Evolutionary conservation across 2,329 filamentous ascomycete genomes (phyloP), one percentile per base, ranked within the genome.

Genomic region (Aspergillus arachidicola): DNA sequence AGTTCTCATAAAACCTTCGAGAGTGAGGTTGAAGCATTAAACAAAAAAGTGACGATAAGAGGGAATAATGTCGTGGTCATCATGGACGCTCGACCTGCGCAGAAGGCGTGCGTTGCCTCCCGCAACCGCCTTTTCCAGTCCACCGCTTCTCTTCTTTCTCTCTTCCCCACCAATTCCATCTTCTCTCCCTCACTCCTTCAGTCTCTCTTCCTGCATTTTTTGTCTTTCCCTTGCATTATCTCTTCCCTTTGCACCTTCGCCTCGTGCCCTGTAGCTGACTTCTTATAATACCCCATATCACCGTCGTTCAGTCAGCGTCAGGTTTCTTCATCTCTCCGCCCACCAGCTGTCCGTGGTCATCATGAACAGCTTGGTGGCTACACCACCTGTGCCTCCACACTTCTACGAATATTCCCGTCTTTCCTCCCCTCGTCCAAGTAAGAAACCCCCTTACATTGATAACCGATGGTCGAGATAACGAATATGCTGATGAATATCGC

Each of bases 281-380:
- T 46, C 61, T 55, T 61, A 58, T 54, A 61, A 48, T 43, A 64
- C 48, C 55, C 41, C 57, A 48, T 55, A 58, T 50, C 43, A 26
- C 62, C 30, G 26, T 53, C 53, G 65, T 41, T 36, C 59, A 50
- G 57, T 23, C 56, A 59, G 57, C 59, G 64, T 68, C 68, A 68
- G 61, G 55, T 60, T 66, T 62, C 64, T 65, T 64, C 53, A 60
- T 57, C 60, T 46, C 57, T 67, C 61, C 65, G 64, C 71, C 71
- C 72, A 71, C 72, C 66, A 69, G 68, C 72, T 75, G 71, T 75
- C 66, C 64, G 64, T 65, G 68, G 66, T 61, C 78, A 80, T 74
- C 80, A 89, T 89, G 86, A 89, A 87, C 81, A 87, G 83, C 76
- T 78, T 89, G 76, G 79, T 85, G 78, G 80, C 81, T 69, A 83